A percentile compares a stretch with the other conserved stretches of the same genome.
phyloP scores from a whole-genome alignment of 768 basidiomycete species.

The Phylloporus sp. region DNA sequence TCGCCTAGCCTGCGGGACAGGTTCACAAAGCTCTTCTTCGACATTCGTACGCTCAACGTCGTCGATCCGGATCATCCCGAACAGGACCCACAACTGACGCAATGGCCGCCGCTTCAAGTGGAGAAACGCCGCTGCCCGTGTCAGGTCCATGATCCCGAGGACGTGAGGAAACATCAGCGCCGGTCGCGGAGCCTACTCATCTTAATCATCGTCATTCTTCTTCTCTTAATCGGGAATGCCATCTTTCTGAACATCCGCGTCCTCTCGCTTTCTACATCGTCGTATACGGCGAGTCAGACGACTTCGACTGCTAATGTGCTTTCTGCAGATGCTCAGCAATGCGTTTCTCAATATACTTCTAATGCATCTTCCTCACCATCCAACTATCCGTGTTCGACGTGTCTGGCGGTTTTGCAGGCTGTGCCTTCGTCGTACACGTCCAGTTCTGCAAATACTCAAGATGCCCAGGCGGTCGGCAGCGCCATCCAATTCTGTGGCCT shows the following conservation, averaged over 20 bases:
- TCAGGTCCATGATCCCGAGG: constrained; percentile 17
- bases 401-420: constrained; percentile 37
- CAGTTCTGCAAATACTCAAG: constrained; percentile 28
- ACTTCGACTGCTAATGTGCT: constrained; percentile 27
- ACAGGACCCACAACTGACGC: constrained; percentile 18
- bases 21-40: constrained; percentile 35
- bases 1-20: constrained; percentile 27
- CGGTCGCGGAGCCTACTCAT: constrained; percentile 28
- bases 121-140: constrained; percentile 32
- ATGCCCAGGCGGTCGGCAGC: constrained; percentile 29
- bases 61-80: constrained; percentile 25
- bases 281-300: constrained; percentile 15
- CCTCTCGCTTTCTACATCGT: constrained; percentile 16
- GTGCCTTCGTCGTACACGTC: constrained; percentile 34
- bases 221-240: constrained; percentile 40
- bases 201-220: constrained; percentile 36
- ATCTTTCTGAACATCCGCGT: constrained; percentile 37
- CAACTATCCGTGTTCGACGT: constrained; percentile 44
- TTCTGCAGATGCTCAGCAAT: constrained; percentile 39
- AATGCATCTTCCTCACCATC: constrained; percentile 40
- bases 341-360: constrained; percentile 41
- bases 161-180: constrained; percentile 27
- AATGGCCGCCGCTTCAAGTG: constrained; percentile 39
- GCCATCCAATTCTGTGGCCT: constrained; percentile 47
- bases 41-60: constrained; percentile 29